phyloP scores from a whole-genome alignment of 176 grass and related monocot species.

The Stipa capillata region DNA sequence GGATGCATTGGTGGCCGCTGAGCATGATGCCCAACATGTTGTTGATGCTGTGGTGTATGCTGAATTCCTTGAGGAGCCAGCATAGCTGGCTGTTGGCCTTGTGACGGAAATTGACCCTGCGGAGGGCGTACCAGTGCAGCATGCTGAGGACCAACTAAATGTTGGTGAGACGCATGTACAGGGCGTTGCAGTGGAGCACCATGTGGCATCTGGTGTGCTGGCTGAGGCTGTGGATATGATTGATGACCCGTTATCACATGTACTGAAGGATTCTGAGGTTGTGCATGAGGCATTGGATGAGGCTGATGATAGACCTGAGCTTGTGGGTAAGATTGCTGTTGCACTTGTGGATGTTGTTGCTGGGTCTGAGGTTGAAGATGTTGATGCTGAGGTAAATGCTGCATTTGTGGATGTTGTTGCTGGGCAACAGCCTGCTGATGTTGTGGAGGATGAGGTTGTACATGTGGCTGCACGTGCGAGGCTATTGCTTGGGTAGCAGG shows the following conservation, averaged over 20 bases:
- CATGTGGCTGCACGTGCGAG: conserved; percentile 28
- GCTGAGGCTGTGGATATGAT: conserved; percentile 44
- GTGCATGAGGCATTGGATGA: conserved; percentile 28
- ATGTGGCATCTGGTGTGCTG: conserved; percentile 36
- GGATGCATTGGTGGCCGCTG: conserved; percentile 34
- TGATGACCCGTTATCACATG: conserved; percentile 39
- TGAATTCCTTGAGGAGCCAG: conserved; percentile 34
- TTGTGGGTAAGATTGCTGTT: conserved; percentile 55
- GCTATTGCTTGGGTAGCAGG: conserved; percentile 27
- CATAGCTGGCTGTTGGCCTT: conserved; percentile 45
- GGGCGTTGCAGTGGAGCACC: conserved; percentile 33
- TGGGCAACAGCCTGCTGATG: conserved; percentile 29
- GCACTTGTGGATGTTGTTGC: conserved; percentile 27
- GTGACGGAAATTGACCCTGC: conserved; percentile 28
- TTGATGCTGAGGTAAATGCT: conserved; percentile 37
- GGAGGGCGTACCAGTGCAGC: conserved; percentile 32
- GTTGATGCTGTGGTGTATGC: conserved; percentile 38
- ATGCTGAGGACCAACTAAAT: conserved; percentile 40
- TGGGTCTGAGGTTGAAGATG: conserved; percentile 40
- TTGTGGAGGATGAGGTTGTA: conserved; percentile 28
- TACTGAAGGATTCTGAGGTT: conserved; percentile 40
- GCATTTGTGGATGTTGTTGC: conserved; percentile 37
- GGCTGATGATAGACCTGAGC: conserved; percentile 32
- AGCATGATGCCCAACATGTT: conserved; percentile 36
- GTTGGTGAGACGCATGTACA: conserved; percentile 32